phyloP scores from a whole-genome alignment of 352 stramenopile species.

The Globisporangium paddicum region DNA sequence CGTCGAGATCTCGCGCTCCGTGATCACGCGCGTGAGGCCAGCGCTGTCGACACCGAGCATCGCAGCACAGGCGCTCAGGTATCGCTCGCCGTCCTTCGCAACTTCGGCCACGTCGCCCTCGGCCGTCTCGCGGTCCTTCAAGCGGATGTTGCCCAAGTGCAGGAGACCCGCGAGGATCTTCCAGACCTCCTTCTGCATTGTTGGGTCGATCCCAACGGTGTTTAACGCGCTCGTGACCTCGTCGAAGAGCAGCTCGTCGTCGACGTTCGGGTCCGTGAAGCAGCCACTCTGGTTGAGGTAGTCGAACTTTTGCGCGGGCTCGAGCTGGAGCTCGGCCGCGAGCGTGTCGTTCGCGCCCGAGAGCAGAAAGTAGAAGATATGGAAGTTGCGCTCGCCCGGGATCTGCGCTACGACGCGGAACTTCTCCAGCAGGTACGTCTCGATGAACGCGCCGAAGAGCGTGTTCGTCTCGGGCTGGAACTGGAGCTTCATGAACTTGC shows the following conservation, averaged over 20 bases:
- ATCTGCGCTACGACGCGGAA: constrained; percentile 87
- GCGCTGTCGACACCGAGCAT: constrained; percentile 75
- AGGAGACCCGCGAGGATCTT: constrained; percentile 70
- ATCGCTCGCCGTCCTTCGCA: constrained; percentile 40
- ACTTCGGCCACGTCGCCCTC: constrained; percentile 77
- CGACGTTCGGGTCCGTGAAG: constrained; percentile 75
- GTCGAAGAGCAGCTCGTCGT: constrained; percentile 86
- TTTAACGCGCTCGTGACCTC: constrained; percentile 73
- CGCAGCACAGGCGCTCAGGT: constrained; percentile 43
- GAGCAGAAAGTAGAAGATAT: constrained; percentile 91
- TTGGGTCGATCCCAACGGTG: constrained; percentile 67
- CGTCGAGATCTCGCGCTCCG: constrained; percentile 72
- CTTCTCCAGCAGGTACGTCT: constrained; percentile 89
- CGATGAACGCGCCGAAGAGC: constrained; percentile 75
- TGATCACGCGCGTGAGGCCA: constrained; percentile 70
- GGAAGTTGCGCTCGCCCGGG: constrained; percentile 86
- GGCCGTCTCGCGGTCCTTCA: constrained; percentile 74
- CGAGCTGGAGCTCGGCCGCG: constrained; percentile 50
- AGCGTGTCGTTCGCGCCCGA: constrained; percentile 65
- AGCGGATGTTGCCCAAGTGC: constrained; percentile 76
- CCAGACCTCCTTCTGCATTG: constrained; percentile 74
- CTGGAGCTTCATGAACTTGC: constrained; percentile 90
- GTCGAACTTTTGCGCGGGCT: constrained; percentile 47
- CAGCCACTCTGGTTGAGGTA: constrained; percentile 89
- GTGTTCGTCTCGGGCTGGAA: constrained; percentile 72